Percentiles rank a stretch among this genome's conserved stretches.
Evolutionary conservation across 768 basidiomycete species (phyloP).

Genomic region (Holtermanniella nyarrowii): DNA sequence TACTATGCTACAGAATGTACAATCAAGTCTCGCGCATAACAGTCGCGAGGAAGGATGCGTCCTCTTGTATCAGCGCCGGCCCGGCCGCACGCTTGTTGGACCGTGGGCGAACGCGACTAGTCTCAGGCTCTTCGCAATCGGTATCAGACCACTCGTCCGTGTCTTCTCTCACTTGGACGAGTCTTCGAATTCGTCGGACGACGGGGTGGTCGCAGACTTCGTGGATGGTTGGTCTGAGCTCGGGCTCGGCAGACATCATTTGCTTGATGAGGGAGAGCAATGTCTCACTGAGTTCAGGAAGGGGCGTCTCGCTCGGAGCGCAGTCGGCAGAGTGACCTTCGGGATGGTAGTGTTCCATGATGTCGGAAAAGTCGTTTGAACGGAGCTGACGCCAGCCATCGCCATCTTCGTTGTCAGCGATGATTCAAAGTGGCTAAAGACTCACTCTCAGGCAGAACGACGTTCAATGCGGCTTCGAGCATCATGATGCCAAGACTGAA

Average conservation of each 20-base stretch:
- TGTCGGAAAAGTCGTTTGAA: conserved; percentile 71
- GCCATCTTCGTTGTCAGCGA: conserved; percentile 50
- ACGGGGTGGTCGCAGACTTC: conserved; percentile 9
- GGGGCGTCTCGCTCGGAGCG: neutral
- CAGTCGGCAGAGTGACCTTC: neutral
- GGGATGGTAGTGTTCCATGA: conserved; percentile 21
- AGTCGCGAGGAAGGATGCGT: conserved; percentile 5
- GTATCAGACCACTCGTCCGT: conserved; percentile 4
- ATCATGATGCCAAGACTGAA: conserved; percentile 86
- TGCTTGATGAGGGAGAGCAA: conserved; percentile 20
- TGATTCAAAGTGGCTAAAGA: conserved; percentile 2
- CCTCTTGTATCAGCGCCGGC: conserved; percentile 11
- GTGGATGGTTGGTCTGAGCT: conserved; percentile 7
- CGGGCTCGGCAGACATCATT: conserved; percentile 26
- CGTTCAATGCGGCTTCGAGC: conserved; percentile 88
- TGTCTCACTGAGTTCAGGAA: conserved; percentile 14
- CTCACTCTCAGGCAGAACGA: conserved; percentile 86
- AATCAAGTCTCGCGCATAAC: neutral
- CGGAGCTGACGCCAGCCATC: conserved; percentile 90
- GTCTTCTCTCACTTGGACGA: neutral
- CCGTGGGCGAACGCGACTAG: neutral
- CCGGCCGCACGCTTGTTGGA: neutral
- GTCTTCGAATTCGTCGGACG: conserved; percentile 8
- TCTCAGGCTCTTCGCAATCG: no score
- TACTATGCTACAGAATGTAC: neutral